Conservation (phyloP, 2,329 filamentous ascomycete genomes). For the Calonectria hongkongensis region DNA sequence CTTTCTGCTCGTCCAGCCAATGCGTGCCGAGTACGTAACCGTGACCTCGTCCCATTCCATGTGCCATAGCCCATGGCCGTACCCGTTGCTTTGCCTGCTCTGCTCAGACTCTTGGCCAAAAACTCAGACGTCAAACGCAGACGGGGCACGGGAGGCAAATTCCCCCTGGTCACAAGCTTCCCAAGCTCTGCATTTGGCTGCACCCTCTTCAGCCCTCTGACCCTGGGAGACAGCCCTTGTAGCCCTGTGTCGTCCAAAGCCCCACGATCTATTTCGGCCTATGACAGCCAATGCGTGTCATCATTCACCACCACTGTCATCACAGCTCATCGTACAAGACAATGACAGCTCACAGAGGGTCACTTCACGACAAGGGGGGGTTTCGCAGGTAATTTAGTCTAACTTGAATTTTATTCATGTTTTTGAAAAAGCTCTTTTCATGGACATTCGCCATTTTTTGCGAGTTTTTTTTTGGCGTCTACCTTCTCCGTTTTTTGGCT, state of each 20-base stretch:
- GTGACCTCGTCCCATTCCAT: not conserved
- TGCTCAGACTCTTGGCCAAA: conserved; percentile 4
- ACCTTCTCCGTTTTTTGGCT: conserved; percentile 42
- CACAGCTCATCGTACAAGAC: conserved; percentile 28
- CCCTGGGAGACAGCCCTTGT: conserved; percentile 20
- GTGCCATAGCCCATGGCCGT: not conserved
- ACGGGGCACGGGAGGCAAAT: conserved; percentile 23
- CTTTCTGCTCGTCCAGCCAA: conserved; percentile 15
- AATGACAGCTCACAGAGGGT: conserved; percentile 41
- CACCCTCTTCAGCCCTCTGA: conserved; percentile 20
- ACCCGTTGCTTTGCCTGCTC: conserved; percentile 1
- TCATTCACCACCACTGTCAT: conserved; percentile 23
- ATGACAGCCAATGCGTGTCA: conserved; percentile 35
- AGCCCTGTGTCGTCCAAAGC: conserved; percentile 15
- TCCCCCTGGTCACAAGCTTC: conserved; percentile 28
- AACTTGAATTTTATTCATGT: conserved; percentile 55
- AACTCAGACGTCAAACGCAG: conserved; percentile 19
- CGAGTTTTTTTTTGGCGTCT: conserved; percentile 52
- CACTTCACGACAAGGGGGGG: conserved; percentile 29
- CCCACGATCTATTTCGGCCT: conserved; percentile 20
- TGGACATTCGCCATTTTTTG: conserved; percentile 53
- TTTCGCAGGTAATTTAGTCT: conserved; percentile 27
- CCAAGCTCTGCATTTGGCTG: conserved; percentile 18
- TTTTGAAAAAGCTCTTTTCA: conserved; percentile 50
- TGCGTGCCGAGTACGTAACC: conserved; percentile 23